Base-by-base conservation (phyloP, 306 rosid genomes). In the Pterocarpus macrocarpus region DNA sequence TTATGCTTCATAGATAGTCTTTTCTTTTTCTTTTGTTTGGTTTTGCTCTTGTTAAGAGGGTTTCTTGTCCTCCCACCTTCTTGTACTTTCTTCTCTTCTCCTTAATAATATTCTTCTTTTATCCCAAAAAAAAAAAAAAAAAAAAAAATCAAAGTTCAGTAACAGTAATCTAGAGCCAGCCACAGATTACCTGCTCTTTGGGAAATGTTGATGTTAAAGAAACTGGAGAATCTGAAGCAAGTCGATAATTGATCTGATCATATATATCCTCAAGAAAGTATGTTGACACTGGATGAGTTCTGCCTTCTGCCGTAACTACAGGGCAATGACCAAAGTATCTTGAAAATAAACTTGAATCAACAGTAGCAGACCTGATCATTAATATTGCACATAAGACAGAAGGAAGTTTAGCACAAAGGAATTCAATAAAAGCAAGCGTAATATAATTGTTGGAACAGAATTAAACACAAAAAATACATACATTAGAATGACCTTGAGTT, bases 341-440 rank as follows among this genome's bases (percentile, higher is more conserved):
- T 53, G 98, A 95, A 89, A 95, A 95, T 76, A 90, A 90, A 86
- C 87, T 82, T 84, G 98, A 91, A 88, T 95, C 98, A 86, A 95
- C 97, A 47, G 98, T 95, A 50, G 98, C 98, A 52, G 98, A 95
- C 98, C 98, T 93, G 89, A 64, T 57, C 77, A 78, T 69, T 35
- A 63, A 74, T 75, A 69, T 43, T 34, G 69, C 55, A 61, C 63
- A 64, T n/a, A 64, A 61, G 66, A 73, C 63, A 80, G 28, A 76
- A 44, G 11, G 17, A 70, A 63, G 36, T 56, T 7, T 59, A 67
- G 56, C 53, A 32, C 38, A 78, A 73, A 59, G 56, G 45, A 81
- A 70, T 69, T 41, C 10, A 61, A 76, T 38, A 47, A 52, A 69
- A 34, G 9, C 33, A 59, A 50, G 39, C 17, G 8, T 49, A 34